A percentile compares a stretch with the other conserved stretches of the same genome.
phyloP scores from a whole-genome alignment of 2,329 filamentous ascomycete species.

The Mycosphaerella arachidis region DNA sequence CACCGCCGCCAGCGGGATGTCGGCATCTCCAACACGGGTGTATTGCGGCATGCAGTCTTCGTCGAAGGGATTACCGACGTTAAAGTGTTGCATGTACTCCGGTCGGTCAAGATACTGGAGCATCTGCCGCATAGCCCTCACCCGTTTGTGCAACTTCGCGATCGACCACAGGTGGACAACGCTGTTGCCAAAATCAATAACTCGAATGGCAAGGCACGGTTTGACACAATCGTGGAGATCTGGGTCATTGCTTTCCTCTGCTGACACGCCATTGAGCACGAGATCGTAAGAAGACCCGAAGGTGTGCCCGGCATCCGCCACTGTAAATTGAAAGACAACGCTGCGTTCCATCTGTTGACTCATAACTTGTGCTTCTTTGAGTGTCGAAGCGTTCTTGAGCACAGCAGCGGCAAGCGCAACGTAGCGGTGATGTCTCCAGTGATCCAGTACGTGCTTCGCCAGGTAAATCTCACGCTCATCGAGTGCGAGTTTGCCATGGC shows the following conservation, averaged over 20 bases:
- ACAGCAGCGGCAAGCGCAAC: slow-evolving; percentile 92
- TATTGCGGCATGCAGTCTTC: slow-evolving; percentile 89
- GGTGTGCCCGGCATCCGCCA: slow-evolving; percentile 82
- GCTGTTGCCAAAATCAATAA: slow-evolving; percentile 82
- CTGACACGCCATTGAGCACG: slow-evolving; percentile 82
- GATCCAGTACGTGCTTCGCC: slow-evolving; percentile 61
- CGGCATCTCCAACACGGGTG: slow-evolving; percentile 85
- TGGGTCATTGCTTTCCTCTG: slow-evolving; percentile 71
- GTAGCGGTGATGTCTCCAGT: slow-evolving; percentile 81
- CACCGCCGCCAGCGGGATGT: slow-evolving; percentile 86
- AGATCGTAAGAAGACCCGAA: slow-evolving; percentile 95
- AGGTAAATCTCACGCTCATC: slow-evolving; percentile 67
- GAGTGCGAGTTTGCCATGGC: slow-evolving; percentile 52
- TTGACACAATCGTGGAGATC: slow-evolving; percentile 72
- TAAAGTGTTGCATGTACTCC: slow-evolving; percentile 89
- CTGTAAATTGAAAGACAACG: slow-evolving; percentile 90
- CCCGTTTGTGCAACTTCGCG: slow-evolving; percentile 81
- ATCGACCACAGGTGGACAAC: slow-evolving; percentile 93
- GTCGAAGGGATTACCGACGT: slow-evolving; percentile 86
- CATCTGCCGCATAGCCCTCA: slow-evolving; percentile 92
- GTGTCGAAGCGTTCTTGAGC: slow-evolving; percentile 75
- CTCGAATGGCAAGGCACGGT: slow-evolving; percentile 83
- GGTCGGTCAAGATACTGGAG: slow-evolving; percentile 94
- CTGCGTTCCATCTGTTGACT: slow-evolving; percentile 92
- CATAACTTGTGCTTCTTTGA: slow-evolving; percentile 98